Conservation (phyloP, 768 basidiomycete genomes). For the Podaxis rugospora region DNA sequence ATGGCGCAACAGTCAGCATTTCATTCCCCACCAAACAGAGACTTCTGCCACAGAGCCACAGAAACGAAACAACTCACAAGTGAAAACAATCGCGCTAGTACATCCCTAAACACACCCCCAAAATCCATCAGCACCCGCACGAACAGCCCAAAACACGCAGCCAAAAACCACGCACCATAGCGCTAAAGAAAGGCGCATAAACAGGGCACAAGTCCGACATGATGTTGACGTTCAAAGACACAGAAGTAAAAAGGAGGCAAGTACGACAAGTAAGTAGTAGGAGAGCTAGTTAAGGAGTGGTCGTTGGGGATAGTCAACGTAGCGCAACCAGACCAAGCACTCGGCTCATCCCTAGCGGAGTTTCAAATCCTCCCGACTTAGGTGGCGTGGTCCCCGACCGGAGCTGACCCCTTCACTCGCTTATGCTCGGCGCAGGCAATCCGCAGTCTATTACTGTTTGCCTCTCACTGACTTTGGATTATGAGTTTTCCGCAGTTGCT, state of each 20-base stretch:
- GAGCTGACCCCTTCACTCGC: not conserved
- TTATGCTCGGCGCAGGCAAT: not conserved
- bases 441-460: not conserved
- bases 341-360: constrained; percentile 10
- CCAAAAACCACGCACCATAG: constrained; percentile 62
- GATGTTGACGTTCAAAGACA: constrained; percentile 8
- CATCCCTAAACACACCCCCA: constrained; percentile 60
- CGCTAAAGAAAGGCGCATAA: constrained; percentile 97
- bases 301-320: not conserved
- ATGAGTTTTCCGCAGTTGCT: not conserved
- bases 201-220: constrained; percentile 88
- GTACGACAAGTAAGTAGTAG: not conserved
- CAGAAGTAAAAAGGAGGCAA: not conserved
- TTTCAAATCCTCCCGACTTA: not conserved
- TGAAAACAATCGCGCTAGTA: constrained; percentile 96
- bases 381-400: not conserved
- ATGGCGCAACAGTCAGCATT: not conserved
- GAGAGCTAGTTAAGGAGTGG: constrained; percentile 5
- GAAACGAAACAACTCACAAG: constrained; percentile 57
- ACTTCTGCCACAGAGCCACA: not conserved
- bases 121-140: constrained; percentile 13
- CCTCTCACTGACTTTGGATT: not conserved
- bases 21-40: not conserved
- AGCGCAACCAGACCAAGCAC: not conserved
- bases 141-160: not conserved